Base-by-base conservation (phyloP, 2,329 filamentous ascomycete genomes). In the Ophiostoma perfectum region DNA sequence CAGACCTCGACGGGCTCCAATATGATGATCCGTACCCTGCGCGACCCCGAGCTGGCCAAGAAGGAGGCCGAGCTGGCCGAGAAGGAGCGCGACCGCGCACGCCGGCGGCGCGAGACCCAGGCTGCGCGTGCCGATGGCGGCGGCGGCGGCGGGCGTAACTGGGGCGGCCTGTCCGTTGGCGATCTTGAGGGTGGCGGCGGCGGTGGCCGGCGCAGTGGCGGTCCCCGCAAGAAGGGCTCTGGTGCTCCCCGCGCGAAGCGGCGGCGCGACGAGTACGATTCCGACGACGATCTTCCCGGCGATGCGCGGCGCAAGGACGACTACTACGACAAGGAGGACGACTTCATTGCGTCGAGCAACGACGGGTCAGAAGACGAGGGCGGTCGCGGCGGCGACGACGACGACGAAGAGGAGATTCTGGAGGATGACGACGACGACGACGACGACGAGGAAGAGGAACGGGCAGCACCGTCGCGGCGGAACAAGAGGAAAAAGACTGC, bases 301-400 rank as follows among this genome's bases (percentile, higher is more conserved):
- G 85, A 86, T 44, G 81, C 81, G 63, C 83, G 83, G 44, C 84
- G 86, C 66, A 84, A 89, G 70, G 89, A 93, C 72, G 89, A 92
- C 73, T 94, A 94, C 75, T 94, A 94, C 75, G 90, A 93, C 71
- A 84, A 89, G 75, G 90, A 90, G 45, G 91, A 94, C 74, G 91
- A 89, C 69, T 94, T 94, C 75, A 84, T 94, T 68, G 91, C 89
- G 3, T 83, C 82, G 3, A 92, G 89, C 73, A 90, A 92, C 72
- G 90, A 92, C 69, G 60, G 60, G 16, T 63, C 60, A 1, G 91
- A 93, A 58, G 77, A 78, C 42, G 63, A 64, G 41, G 41, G 68
- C 63, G 86, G 84, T 45, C 86, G 87, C 5, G 84, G 83, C 66
- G 84, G 83, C 49, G 85, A 84, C 38, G 88, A 91, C 5, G 84